Percentiles rank a stretch among this genome's conserved stretches.
Evolutionary conservation across 2,329 filamentous ascomycete genomes (phyloP).

Genomic region (Colletotrichum euphorbiae): DNA sequence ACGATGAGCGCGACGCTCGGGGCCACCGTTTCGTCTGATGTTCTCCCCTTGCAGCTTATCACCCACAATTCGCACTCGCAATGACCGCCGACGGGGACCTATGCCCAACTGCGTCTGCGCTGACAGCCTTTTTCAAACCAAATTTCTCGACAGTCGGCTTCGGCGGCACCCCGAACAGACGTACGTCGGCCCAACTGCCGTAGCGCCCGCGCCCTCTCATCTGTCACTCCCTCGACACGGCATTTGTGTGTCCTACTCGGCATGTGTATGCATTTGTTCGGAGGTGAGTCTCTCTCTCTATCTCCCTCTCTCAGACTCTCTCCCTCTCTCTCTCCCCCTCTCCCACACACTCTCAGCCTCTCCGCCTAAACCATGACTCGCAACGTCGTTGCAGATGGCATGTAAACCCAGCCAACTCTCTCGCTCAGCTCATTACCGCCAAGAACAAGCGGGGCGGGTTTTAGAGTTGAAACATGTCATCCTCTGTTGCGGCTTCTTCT

Average conservation of each 20-base stretch:
- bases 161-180: constrained; percentile 8
- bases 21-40: constrained; percentile 36
- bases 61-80: constrained; percentile 35
- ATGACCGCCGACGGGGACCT: constrained; percentile 12
- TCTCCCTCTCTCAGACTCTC: too few species aligned
- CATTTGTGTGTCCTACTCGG: too few species aligned
- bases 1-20: constrained; percentile 20
- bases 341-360: background rate
- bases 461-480: constrained; percentile 38
- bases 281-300: background rate
- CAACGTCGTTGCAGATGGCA: constrained; percentile 23
- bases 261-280: background rate
- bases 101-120: constrained; percentile 11
- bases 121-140: constrained; percentile 22
- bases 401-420: constrained; percentile 1
- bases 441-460: constrained; percentile 35
- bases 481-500: background rate
- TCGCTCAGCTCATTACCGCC: constrained; percentile 10
- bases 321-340: too few species aligned
- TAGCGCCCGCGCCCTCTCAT: background rate
- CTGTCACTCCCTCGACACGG: too few species aligned
- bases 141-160: constrained; percentile 29
- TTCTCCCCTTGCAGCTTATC: constrained; percentile 1
- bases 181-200: constrained; percentile 1
- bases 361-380: constrained; percentile 15